Conservation (phyloP, 139 green algal species). For the Micromonas commoda region DNA sequence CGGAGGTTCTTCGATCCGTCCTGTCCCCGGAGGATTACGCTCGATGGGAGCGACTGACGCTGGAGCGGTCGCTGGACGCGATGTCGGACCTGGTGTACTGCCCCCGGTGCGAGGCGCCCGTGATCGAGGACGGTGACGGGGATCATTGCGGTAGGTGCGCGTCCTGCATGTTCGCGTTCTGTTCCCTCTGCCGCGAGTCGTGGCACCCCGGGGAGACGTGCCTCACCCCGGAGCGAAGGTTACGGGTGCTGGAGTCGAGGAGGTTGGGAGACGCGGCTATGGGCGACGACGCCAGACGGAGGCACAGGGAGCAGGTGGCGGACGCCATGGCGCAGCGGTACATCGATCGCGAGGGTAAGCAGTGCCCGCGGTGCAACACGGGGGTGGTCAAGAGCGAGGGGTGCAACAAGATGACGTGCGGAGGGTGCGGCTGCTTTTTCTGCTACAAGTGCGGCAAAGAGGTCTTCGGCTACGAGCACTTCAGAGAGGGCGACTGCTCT, state of each 20-base stretch:
- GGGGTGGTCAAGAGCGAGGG: conserved; percentile 58
- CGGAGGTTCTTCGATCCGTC: conserved; percentile 37
- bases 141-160: conserved; percentile 55
- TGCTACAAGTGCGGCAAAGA: conserved; percentile 50
- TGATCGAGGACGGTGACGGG: conserved; percentile 61
- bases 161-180: conserved; percentile 73
- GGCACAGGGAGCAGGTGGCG: conserved; percentile 36
- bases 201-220: conserved; percentile 32
- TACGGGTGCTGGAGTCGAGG: neutral
- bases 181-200: conserved; percentile 49
- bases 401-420: conserved; percentile 87
- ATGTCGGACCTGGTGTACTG: conserved; percentile 81
- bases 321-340: conserved; percentile 21
- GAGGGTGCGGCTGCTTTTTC: conserved; percentile 55
- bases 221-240: conserved; percentile 54
- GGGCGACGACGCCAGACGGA: conserved; percentile 26
- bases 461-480: conserved; percentile 57
- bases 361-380: conserved; percentile 60
- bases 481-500: conserved; percentile 37
- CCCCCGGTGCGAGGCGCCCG: conserved; percentile 59
- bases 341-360: conserved; percentile 27
- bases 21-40: conserved; percentile 19
- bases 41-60: conserved; percentile 53
- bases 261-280: neutral
- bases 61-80: conserved; percentile 60